Evolutionary conservation across 2,329 filamentous ascomycete species (phyloP).

Genomic region (Cladophialophora yegresii): DNA sequence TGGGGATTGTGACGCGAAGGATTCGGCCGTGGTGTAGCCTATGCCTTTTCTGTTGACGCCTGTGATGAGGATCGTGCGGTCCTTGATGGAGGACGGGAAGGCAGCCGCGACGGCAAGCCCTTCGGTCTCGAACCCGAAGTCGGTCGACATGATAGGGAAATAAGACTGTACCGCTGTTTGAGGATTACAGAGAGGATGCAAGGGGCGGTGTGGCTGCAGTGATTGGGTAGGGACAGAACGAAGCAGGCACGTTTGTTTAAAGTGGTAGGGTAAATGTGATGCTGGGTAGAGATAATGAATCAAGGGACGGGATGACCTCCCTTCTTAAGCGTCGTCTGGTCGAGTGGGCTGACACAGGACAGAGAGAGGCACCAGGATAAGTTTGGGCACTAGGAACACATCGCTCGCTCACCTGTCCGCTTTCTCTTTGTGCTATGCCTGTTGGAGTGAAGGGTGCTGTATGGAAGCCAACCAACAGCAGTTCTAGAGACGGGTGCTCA

Average conservation of each 20-base stretch:
- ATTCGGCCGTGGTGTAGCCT: constrained; percentile 29
- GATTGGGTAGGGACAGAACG: background rate
- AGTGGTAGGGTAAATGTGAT: background rate
- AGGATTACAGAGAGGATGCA: background rate
- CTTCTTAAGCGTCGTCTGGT: background rate
- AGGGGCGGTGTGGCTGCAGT: background rate
- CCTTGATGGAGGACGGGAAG: constrained; percentile 30
- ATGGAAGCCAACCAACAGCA: no score
- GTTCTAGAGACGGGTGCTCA: background rate
- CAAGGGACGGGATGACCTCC: background rate
- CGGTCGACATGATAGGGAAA: constrained; percentile 2
- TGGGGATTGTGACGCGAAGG: constrained; percentile 30
- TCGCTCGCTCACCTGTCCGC: background rate
- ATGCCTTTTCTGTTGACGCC: constrained; percentile 32
- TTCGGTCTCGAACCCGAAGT: constrained; percentile 26
- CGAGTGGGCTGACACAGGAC: no score
- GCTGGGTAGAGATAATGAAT: background rate
- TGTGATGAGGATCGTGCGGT: constrained; percentile 30
- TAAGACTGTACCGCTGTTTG: background rate
- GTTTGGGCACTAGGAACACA: background rate
- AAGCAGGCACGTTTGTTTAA: background rate
- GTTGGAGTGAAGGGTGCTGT: background rate
- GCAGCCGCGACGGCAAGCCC: constrained; percentile 27
- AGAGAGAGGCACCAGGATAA: background rate
- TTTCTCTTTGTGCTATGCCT: background rate